Base-by-base conservation (phyloP, 2,329 filamentous ascomycete genomes). In the Dothiorella sarmentorum region DNA sequence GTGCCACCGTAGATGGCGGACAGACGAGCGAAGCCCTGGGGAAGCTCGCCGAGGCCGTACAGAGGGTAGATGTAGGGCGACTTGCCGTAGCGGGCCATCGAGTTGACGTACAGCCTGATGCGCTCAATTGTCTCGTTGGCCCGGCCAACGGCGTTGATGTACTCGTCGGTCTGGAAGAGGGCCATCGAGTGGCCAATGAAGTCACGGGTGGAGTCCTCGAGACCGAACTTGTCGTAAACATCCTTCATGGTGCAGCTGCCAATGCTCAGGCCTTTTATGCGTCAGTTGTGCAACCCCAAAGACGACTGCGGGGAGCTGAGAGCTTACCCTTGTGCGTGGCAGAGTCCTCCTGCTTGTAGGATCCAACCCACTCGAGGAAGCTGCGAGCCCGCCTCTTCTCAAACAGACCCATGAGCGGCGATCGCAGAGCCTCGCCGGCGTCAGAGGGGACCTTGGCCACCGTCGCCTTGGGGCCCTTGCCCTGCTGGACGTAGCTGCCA, bases 121-220 rank as follows among this genome's bases (percentile, higher is more conserved):
- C 93, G 91, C 76, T 93, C 85, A 67, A 99, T 89, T 59, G 90
- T 86, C 73, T 96, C 91, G 66, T 88, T 86, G 43, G 92, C 91
- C 70, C 80, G 80, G 64, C 92, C 92, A 51, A 81, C 78, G 63
- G 82, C 75, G 65, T 82, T 85, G 70, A 96, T 87, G 78, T 99
- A 97, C 61, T 88, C 86, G 73, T 97, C 93, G 60, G 89, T 91
- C 59, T 89, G 85, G 80, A 92, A 97, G 51, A 99, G 86, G 61
- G 94, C 94, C 94, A 99, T 99, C 68, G 93, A 91, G 77, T 99
- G 94, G 64, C 94, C 94, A 68, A 97, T 89, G 73, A 99, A 99
- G 77, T 99, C 94, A 68, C 90, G 87, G 66, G 94, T 99, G 60
- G 85, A 82, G 20, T 87, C 71, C 79, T 99, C 94, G 62, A 99